A percentile compares a stretch with the other conserved stretches of the same genome.
These are phyloP conservation scores for Aureobasidium sp. DNA, from an alignment of 2,329 filamentous ascomycete genomes.

Conservation along the genomic window DNA sequence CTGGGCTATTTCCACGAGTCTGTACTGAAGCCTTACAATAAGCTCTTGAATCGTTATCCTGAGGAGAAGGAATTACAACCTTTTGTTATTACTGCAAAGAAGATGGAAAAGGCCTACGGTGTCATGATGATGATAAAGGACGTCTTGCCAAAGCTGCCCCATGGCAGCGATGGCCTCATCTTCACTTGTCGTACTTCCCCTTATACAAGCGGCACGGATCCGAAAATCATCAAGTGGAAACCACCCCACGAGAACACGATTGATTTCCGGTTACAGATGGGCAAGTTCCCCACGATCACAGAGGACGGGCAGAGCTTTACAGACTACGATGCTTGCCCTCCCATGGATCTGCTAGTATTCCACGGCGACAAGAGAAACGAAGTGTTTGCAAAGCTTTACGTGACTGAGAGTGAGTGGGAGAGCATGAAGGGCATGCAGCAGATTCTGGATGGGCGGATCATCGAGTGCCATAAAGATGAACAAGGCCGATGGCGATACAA, in stretches of 20 bases:
- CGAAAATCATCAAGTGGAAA: conserved; percentile 96
- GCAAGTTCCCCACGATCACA: conserved; percentile 60
- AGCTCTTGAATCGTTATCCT: conserved; percentile 50
- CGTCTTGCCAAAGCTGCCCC: conserved; percentile 73
- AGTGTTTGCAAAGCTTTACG: conserved; percentile 58
- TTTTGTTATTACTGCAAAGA: conserved; percentile 81
- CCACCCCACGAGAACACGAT: conserved; percentile 91
- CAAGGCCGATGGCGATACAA: conserved; percentile 71
- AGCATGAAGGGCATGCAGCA: conserved; percentile 64
- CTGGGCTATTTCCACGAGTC: conserved; percentile 77
- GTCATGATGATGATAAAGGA: conserved; percentile 88
- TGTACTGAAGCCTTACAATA: conserved; percentile 64
- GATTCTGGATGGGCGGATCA: conserved; percentile 76
- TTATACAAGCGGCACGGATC: conserved; percentile 86
- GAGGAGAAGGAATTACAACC: conserved; percentile 63
- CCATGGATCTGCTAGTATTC: conserved; percentile 58
- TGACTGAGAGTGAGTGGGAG: conserved; percentile 78
- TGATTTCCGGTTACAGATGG: conserved; percentile 75
- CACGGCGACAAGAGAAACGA: conserved; percentile 59
- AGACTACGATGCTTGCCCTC: conserved; percentile 63
- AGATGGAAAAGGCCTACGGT: conserved; percentile 81
- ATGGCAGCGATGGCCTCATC: conserved; percentile 94
- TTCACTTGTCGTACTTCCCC: conserved; percentile 88
- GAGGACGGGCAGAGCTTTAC: conserved; percentile 57
- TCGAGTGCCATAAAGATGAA: conserved; percentile 81